A percentile compares a stretch with the other conserved stretches of the same genome.
These are phyloP conservation scores for Meira nashicola DNA, from an alignment of 1,284 basidiomycete species.

Conservation along the genomic window DNA sequence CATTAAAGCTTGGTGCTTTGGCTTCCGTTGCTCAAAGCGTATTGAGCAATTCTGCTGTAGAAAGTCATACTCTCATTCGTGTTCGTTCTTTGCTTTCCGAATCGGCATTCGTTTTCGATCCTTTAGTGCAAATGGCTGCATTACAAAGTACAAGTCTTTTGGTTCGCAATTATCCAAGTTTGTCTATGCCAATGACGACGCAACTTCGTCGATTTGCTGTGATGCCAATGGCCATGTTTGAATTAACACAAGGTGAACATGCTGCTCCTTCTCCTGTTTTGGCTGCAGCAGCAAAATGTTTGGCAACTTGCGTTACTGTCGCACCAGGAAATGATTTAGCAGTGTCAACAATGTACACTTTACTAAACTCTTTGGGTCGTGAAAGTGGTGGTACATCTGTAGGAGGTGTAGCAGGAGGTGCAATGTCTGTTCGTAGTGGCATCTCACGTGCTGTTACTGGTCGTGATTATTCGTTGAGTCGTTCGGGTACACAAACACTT, in stretches of 20 bases:
- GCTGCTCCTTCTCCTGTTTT: conserved; percentile 66
- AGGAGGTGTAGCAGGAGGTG: conserved; percentile 55
- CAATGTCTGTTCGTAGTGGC: conserved; percentile 58
- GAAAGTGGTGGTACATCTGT: conserved; percentile 57
- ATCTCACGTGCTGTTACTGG: conserved; percentile 43
- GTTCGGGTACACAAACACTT: conserved; percentile 25
- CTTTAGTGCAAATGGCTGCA: conserved; percentile 76
- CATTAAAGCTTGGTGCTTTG: conserved; percentile 78
- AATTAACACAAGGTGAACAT: conserved; percentile 55
- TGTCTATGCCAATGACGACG: conserved; percentile 69
- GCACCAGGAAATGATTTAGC: conserved; percentile 82
- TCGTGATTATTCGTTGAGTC: conserved; percentile 17
- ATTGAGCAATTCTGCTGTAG: conserved; percentile 43
- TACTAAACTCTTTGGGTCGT: conserved; percentile 78
- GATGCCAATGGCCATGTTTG: conserved; percentile 78
- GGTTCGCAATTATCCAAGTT: conserved; percentile 77
- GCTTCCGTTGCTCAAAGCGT: conserved; percentile 71
- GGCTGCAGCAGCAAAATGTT: conserved; percentile 77
- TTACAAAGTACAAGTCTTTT: conserved; percentile 72
- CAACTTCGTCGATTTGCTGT: conserved; percentile 84
- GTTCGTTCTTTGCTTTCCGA: conserved; percentile 74
- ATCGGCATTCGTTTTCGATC: conserved; percentile 72
- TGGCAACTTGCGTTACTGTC: conserved; percentile 79
- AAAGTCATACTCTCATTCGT: conserved; percentile 66
- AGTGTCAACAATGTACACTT: conserved; percentile 91